A percentile compares a stretch with the other conserved stretches of the same genome.
Conservation (phyloP, 495 filamentous ascomycete species). For the Parachaetomium inaequale region DNA sequence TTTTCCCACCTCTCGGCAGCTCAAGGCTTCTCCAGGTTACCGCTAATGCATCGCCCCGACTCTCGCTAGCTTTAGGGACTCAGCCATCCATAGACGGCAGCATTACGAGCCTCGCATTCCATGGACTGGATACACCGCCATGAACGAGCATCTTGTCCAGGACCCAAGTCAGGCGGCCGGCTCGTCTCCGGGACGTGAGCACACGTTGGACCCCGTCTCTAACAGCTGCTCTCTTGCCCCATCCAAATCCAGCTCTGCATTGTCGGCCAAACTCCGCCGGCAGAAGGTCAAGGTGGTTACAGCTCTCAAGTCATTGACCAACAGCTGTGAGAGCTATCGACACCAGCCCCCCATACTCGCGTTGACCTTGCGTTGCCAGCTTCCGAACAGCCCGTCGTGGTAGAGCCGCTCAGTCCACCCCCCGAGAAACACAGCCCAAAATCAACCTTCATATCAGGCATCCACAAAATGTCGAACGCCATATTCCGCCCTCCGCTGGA, state of each 20-base stretch:
- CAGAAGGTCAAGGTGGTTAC: slow-evolving; percentile 44
- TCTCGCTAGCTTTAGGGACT: slow-evolving; percentile 18
- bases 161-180: slow-evolving; percentile 17
- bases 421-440: slow-evolving; percentile 15
- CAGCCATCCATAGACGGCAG: slow-evolving; percentile 11
- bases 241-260: background rate
- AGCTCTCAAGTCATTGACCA: slow-evolving; percentile 45
- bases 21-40: background rate
- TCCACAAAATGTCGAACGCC: slow-evolving; percentile 43
- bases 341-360: background rate
- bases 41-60: slow-evolving; percentile 10
- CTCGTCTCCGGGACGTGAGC: slow-evolving; percentile 10
- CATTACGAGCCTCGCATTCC: slow-evolving; percentile 10
- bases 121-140: slow-evolving; percentile 28
- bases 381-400: slow-evolving; percentile 24
- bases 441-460: slow-evolving; percentile 25
- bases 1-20: background rate
- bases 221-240: slow-evolving; percentile 10
- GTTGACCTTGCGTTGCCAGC: slow-evolving; percentile 17
- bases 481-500: slow-evolving; percentile 41
- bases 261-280: slow-evolving; percentile 37
- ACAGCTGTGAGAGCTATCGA: slow-evolving; percentile 36
- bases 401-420: background rate
- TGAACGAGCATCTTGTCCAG: slow-evolving; percentile 26
- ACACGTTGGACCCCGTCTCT: background rate